phyloP scores from a whole-genome alignment of 805 yeast genomes.

The Candida xyloterini region DNA sequence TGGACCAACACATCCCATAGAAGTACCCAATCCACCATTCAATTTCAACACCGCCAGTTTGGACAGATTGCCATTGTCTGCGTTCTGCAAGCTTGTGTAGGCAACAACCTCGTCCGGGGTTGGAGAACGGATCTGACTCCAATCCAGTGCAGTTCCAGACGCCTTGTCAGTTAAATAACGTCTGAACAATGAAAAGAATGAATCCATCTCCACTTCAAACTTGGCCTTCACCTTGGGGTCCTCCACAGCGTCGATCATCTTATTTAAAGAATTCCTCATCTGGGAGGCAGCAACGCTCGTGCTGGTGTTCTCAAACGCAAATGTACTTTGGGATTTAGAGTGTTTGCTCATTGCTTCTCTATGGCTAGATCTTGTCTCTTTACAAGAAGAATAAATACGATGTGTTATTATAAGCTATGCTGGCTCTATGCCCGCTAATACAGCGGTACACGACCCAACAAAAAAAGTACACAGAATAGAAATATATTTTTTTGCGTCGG shows the following conservation, averaged over 20 bases:
- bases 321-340: constrained; percentile 68
- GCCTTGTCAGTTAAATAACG: constrained; percentile 90
- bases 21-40: constrained; percentile 98
- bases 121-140: constrained; percentile 97
- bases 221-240: constrained; percentile 46
- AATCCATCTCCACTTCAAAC: constrained; percentile 91
- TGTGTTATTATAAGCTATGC: constrained; percentile 4
- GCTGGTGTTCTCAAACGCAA: constrained; percentile 92
- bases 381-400: not conserved
- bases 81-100: constrained; percentile 52
- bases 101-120: constrained; percentile 83
- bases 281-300: constrained; percentile 95
- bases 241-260: constrained; percentile 76
- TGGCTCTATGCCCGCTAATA: constrained; percentile 4
- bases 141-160: constrained; percentile 74
- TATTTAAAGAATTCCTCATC: constrained; percentile 94
- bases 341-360: constrained; percentile 42
- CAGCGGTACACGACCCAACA: constrained; percentile 10
- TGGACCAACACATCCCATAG: constrained; percentile 99
- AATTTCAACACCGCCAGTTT: constrained; percentile 93
- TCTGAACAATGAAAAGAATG: constrained; percentile 89
- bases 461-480: constrained; percentile 9
- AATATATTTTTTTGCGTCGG: not conserved
- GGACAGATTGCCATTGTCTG: constrained; percentile 47
- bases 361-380: not conserved